Conservation (phyloP, 768 basidiomycete species). For the Saitozyma sp. region DNA sequence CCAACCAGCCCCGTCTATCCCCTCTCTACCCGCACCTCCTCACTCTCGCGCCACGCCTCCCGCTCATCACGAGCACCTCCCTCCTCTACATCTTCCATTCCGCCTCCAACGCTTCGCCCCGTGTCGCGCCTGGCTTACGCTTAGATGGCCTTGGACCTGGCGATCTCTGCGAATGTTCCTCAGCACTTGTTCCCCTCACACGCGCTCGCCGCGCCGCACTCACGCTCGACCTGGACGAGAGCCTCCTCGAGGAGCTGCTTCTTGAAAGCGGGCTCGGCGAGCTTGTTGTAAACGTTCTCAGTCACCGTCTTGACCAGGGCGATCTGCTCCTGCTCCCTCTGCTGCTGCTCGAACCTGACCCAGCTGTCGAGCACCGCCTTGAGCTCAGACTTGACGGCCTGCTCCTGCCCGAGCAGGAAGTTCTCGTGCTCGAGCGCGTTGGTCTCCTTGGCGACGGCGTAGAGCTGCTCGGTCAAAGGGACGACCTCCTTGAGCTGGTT, state of each 20-base stretch:
- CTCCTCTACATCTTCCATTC: neutral
- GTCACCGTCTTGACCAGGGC: slow-evolving; percentile 78
- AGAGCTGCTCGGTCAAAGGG: slow-evolving; percentile 82
- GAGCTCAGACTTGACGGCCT: slow-evolving; percentile 79
- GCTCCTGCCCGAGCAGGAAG: slow-evolving; percentile 87
- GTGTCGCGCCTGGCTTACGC: slow-evolving; percentile 6
- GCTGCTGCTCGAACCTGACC: slow-evolving; percentile 96
- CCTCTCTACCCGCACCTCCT: neutral
- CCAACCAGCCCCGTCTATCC: no score
- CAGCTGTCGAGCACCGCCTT: slow-evolving; percentile 95
- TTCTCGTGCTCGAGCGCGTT: slow-evolving; percentile 84
- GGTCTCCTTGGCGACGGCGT: slow-evolving; percentile 93
- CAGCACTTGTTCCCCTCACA: neutral
- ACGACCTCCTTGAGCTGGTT: slow-evolving; percentile 95
- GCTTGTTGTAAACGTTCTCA: slow-evolving; percentile 44
- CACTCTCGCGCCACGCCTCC: slow-evolving; percentile 3
- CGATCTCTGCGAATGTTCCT: slow-evolving; percentile 63
- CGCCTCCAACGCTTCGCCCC: no score
- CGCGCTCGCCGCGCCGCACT: slow-evolving; percentile 54
- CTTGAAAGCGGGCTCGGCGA: slow-evolving; percentile 75
- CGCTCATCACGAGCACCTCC: neutral
- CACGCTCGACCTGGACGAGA: slow-evolving; percentile 87
- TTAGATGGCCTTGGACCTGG: slow-evolving; percentile 90
- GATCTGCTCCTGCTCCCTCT: slow-evolving; percentile 93
- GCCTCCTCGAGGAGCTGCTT: slow-evolving; percentile 81